Base-by-base conservation (phyloP, 1,284 basidiomycete species). In the Ustilago bromivora region DNA sequence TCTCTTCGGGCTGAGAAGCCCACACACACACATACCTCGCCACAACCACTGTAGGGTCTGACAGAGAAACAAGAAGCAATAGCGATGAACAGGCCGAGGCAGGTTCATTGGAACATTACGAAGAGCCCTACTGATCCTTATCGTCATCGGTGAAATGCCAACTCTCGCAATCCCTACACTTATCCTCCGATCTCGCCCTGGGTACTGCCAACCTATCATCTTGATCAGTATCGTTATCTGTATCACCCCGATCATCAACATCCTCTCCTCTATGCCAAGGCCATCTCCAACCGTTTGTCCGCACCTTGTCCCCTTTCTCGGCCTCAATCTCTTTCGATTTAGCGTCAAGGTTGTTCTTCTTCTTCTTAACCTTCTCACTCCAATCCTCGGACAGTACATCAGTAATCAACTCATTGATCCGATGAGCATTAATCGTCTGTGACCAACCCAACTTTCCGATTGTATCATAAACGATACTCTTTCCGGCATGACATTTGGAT, bases 391-490 rank as follows among this genome's bases (percentile, higher is more conserved):
- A 88, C 6, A 97, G 87, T 7, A 97, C 85, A 66, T 91, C 89
- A 38, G 92, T 90, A 74, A 96, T 91, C 52, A 96, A 87, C 54
- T 91, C 89, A 55, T 89, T 89, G 81, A 98, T 95, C 35, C 90
- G 88, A 83, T 97, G 95, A 41, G 90, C 92, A 54, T 91, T 88
- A n/a, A 94, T 85, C 77, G 93, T 91, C 40, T 92, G 92, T 15
- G 88, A 87, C 96, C 96, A 98, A 4, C 91, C 91, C 41, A 93
- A 89, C 82, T 92, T 90, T 10, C 90, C 90, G 34, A 96, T 92
- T 0, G 95, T 95, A 84, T 98, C 95, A 85, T 95, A 98, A 12
- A 93, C 88, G 66, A 95, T 92, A 12, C 91, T 91, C 87, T 92
- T 90, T 49, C 96, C 96, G 0, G 93, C 89, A 83, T 96, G 95